Conservation (phyloP, 805 yeast genomes). For the Barnettozyma botsteinii region DNA sequence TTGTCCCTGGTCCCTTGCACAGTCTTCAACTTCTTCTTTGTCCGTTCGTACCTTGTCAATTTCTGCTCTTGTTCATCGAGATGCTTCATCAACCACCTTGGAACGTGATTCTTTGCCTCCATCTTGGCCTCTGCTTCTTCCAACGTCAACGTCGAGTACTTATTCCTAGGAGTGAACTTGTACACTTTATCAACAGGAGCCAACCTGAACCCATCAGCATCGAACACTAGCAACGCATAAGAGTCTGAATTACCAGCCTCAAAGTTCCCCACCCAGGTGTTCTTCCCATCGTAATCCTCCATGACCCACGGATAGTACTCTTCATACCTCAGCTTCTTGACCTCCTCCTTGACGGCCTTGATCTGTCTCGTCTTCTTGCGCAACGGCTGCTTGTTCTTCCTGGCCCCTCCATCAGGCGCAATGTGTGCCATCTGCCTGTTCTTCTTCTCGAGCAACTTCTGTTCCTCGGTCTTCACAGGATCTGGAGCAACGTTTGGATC, state of each 20-base stretch:
- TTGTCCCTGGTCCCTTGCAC: constrained; percentile 38
- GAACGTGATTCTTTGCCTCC: constrained; percentile 71
- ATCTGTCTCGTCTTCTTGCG: constrained; percentile 84
- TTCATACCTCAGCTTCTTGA: constrained; percentile 82
- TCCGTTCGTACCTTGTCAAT: constrained; percentile 46
- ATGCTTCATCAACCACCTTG: constrained; percentile 95
- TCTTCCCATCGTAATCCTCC: constrained; percentile 92
- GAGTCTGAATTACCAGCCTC: constrained; percentile 85
- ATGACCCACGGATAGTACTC: constrained; percentile 97
- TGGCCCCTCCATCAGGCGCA: constrained; percentile 90
- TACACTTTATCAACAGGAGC: constrained; percentile 94
- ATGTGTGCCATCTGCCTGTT: constrained; percentile 49
- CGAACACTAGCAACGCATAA: constrained; percentile 81
- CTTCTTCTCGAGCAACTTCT: constrained; percentile 30
- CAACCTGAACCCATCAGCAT: constrained; percentile 69
- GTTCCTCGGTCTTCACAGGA: constrained; percentile 31
- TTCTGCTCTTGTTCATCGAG: constrained; percentile 57
- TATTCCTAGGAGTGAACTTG: constrained; percentile 87
- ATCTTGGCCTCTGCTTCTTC: constrained; percentile 96
- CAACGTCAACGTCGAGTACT: constrained; percentile 85
- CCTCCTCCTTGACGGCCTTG: constrained; percentile 72
- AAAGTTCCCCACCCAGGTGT: constrained; percentile 92
- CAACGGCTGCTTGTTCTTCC: constrained; percentile 52
- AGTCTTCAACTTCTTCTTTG: constrained; percentile 40
- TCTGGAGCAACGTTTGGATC: constrained; percentile 29